Conservation (phyloP, 2,329 filamentous ascomycete genomes). For the Scopulariopsis brevicaulis region DNA sequence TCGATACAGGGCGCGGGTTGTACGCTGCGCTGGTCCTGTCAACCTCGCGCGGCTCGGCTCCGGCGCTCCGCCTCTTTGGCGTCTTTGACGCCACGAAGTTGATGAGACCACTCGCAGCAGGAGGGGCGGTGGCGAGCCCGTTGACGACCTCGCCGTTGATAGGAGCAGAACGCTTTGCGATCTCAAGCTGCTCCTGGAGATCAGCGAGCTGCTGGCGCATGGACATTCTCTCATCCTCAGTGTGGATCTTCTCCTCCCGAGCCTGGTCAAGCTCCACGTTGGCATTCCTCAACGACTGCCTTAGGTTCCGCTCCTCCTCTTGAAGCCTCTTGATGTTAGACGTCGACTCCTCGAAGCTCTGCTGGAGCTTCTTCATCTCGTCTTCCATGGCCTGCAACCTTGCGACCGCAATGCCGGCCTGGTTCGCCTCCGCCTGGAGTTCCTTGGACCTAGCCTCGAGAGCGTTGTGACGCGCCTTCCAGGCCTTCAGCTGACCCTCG, state of each 20-base stretch:
- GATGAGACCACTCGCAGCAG: constrained; percentile 68
- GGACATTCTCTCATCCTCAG: constrained; percentile 76
- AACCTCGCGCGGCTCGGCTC: constrained; percentile 70
- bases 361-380: constrained; percentile 86
- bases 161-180: constrained; percentile 68
- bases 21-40: constrained; percentile 89
- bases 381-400: constrained; percentile 85
- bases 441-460: constrained; percentile 87
- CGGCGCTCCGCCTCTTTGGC: constrained; percentile 86
- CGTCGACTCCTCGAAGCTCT: constrained; percentile 80
- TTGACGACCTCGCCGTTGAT: constrained; percentile 50
- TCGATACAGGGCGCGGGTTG: constrained; percentile 90
- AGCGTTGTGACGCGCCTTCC: constrained; percentile 84
- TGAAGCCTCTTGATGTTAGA: constrained; percentile 88
- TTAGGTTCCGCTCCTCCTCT: constrained; percentile 79
- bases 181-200: constrained; percentile 83
- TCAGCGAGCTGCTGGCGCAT: constrained; percentile 82
- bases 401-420: constrained; percentile 90
- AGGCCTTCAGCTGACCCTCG: constrained; percentile 90
- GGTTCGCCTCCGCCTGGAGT: constrained; percentile 90
- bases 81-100: constrained; percentile 97
- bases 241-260: constrained; percentile 60
- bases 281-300: constrained; percentile 69
- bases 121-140: constrained; percentile 26
- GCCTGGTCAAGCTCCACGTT: constrained; percentile 73